Evolutionary conservation across 371 early-diverging fungal genomes (phyloP).

Genomic region (Dinochytrium kinnereticum): DNA sequence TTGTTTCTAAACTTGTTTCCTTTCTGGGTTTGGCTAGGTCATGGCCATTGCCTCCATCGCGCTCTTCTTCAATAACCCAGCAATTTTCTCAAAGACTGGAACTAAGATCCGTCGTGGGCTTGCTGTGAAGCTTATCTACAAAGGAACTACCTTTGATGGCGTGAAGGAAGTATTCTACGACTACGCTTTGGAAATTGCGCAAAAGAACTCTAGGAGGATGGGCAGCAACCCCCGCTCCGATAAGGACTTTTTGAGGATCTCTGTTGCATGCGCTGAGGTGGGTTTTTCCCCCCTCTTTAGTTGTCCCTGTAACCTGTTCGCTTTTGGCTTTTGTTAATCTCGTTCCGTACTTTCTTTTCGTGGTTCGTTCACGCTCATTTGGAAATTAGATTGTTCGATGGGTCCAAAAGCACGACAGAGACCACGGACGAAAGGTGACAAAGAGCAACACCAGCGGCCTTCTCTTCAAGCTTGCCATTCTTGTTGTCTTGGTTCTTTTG

Average conservation of each 20-base stretch:
- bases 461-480: neutral
- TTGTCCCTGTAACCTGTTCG: neutral
- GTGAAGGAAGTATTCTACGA: conserved; percentile 47
- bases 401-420: conserved; percentile 38
- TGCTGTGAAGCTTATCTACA: conserved; percentile 76
- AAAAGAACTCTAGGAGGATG: conserved; percentile 32
- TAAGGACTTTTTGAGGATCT: conserved; percentile 36
- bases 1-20: neutral
- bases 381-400: conserved; percentile 35
- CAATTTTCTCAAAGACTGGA: conserved; percentile 71
- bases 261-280: conserved; percentile 45
- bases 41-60: conserved; percentile 97
- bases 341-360: neutral
- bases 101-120: conserved; percentile 96
- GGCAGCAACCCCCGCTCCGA: conserved; percentile 42
- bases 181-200: conserved; percentile 43
- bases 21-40: conserved; percentile 45
- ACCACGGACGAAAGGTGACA: neutral
- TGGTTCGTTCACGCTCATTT: neutral
- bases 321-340: neutral
- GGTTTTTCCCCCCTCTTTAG: conserved; percentile 10
- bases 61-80: conserved; percentile 83
- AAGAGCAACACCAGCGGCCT: neutral
- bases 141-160: conserved; percentile 41
- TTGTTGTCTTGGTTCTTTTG: conserved; percentile 4